Percentiles rank a stretch among this genome's conserved stretches.
phyloP scores from a whole-genome alignment of 1,284 basidiomycete genomes.

The Hortiboletus rubellus region DNA sequence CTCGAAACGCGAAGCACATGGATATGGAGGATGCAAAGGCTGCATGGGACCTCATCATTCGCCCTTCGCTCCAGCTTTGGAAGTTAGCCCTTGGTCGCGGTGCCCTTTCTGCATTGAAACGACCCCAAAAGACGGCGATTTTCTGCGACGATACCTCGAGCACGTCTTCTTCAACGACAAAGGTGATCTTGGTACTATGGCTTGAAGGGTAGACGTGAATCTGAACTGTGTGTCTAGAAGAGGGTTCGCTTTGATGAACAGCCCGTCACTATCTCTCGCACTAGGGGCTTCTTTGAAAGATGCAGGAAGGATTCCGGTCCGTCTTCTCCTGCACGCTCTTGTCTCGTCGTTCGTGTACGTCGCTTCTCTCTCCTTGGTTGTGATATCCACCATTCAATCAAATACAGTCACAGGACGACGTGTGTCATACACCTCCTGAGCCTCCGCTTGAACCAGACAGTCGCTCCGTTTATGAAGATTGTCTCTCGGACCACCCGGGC shows the following conservation, averaged over 20 bases:
- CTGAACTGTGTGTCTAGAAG: conserved; percentile 22
- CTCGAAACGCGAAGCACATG: conserved; percentile 13
- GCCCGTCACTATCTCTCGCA: conserved; percentile 25
- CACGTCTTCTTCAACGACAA: conserved; percentile 10
- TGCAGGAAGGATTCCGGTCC: conserved; percentile 11
- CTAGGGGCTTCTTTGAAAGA: conserved; percentile 22
- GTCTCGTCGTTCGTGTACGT: conserved; percentile 31
- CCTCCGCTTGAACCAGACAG: conserved; percentile 14
- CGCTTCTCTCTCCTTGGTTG: not conserved
- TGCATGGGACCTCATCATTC: conserved; percentile 24
- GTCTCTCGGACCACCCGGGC: conserved; percentile 21
- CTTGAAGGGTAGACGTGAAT: not conserved
- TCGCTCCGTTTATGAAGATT: conserved; percentile 33
- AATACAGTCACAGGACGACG: conserved; percentile 16
- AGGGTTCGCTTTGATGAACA: conserved; percentile 31
- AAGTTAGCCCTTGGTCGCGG: conserved; percentile 15
- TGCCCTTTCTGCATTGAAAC: conserved; percentile 2
- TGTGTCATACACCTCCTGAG: not conserved
- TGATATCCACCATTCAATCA: not conserved
- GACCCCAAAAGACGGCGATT: conserved; percentile 4
- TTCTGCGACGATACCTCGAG: conserved; percentile 10
- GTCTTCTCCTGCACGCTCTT: conserved; percentile 28
- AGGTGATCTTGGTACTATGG: conserved; percentile 13
- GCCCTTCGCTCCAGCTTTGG: conserved; percentile 26
- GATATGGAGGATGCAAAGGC: conserved; percentile 19